Evolutionary conservation across 495 filamentous ascomycete genomes (phyloP).

Genomic region (Tirmania nivea): DNA sequence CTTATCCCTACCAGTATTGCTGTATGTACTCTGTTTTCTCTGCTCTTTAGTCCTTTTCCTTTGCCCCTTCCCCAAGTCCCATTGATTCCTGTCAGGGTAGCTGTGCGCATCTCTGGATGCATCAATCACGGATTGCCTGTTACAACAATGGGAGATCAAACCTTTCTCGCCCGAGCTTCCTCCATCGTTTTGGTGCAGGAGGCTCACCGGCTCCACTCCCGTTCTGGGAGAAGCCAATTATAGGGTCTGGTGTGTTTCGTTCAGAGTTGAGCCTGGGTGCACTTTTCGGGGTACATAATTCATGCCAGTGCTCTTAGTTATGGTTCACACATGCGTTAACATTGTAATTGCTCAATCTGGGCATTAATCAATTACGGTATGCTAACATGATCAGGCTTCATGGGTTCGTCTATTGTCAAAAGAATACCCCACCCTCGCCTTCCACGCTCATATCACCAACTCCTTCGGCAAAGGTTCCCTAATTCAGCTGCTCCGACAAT

Average conservation of each 20-base stretch:
- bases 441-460: constrained; percentile 82
- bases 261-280: constrained; percentile 26
- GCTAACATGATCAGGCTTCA: constrained; percentile 35
- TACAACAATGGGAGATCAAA: constrained; percentile 94
- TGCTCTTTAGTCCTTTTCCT: constrained; percentile 3
- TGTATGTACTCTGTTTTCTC: constrained; percentile 40
- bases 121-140: constrained; percentile 65
- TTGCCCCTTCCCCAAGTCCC: constrained; percentile 19
- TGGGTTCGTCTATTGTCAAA: constrained; percentile 67
- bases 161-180: constrained; percentile 40
- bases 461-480: constrained; percentile 68
- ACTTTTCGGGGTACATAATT: constrained; percentile 4
- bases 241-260: constrained; percentile 37
- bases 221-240: constrained; percentile 47
- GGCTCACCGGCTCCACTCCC: constrained; percentile 48
- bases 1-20: constrained; percentile 81
- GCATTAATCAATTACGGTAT: background rate
- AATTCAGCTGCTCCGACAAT: constrained; percentile 69
- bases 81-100: constrained; percentile 90
- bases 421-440: constrained; percentile 79
- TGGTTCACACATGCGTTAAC: constrained; percentile 65
- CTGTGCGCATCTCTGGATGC: constrained; percentile 25
- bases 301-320: constrained; percentile 89
- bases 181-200: constrained; percentile 23
- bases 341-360: constrained; percentile 2